Percentiles rank a stretch among this genome's conserved stretches.
Evolutionary conservation across 148 eudicot genomes (phyloP).

Genomic region (Oxyria digyna): DNA sequence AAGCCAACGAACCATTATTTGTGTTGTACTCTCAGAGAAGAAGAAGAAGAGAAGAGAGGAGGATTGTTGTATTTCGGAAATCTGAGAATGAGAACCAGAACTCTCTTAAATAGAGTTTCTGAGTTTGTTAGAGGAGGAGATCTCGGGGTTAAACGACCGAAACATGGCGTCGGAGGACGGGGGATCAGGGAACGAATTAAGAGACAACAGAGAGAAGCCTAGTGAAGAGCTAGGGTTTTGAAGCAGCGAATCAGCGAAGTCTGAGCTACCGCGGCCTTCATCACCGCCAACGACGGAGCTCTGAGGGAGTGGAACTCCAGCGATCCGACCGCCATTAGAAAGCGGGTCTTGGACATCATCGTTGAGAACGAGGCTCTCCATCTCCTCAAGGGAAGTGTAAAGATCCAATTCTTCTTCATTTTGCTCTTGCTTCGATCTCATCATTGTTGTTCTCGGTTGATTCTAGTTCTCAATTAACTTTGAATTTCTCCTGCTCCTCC

Average conservation of each 20-base stretch:
- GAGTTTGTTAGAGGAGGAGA: conserved; percentile 13
- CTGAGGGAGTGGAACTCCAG: conserved; percentile 23
- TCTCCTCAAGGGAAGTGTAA: conserved; percentile 24
- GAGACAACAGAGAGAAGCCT: conserved; percentile 3
- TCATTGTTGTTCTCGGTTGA: conserved; percentile 16
- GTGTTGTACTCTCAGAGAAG: too few relatives aligned
- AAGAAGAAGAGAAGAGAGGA: too few relatives aligned
- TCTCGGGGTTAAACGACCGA: conserved; percentile 64
- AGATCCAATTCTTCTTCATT: conserved; percentile 25
- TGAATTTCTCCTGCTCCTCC: not conserved
- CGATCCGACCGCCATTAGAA: conserved; percentile 2
- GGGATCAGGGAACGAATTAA: conserved; percentile 72
- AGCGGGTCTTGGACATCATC: conserved; percentile 12
- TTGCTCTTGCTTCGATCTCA: conserved; percentile 26
- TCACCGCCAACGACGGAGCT: conserved; percentile 40
- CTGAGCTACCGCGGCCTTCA: conserved; percentile 3
- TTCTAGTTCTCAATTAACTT: not conserved
- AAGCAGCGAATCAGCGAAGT: conserved; percentile 11
- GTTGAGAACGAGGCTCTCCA: conserved; percentile 33
- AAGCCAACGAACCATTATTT: too few relatives aligned
- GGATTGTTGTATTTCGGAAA: too few relatives aligned
- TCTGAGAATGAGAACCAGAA: too few relatives aligned
- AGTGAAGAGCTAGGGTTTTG: conserved; percentile 27
- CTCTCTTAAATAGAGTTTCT: too few relatives aligned
- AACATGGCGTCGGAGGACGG: conserved; percentile 90